Conservation (phyloP, 352 stramenopile genomes). For the Plasmopara halstedii region DNA sequence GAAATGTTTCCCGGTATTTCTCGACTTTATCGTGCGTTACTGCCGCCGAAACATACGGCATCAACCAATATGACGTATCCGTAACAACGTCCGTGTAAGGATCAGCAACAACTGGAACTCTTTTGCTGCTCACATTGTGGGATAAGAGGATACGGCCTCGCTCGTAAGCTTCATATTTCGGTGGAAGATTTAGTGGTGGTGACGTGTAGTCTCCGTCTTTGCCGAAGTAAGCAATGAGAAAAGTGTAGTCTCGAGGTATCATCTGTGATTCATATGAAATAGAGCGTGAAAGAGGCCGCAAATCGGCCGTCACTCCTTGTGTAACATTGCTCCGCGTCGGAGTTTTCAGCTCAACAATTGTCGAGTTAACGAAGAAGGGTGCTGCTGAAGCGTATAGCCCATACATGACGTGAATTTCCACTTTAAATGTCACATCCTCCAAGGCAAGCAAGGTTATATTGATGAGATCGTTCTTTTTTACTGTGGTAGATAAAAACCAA, state of each 20-base stretch:
- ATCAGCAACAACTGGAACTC: slow-evolving; percentile 77
- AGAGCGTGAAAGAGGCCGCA: slow-evolving; percentile 58
- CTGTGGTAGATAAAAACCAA: slow-evolving; percentile 85
- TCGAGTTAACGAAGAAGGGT: slow-evolving; percentile 90
- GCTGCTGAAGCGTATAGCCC: slow-evolving; percentile 82
- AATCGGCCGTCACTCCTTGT: slow-evolving; percentile 52
- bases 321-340: slow-evolving; percentile 68
- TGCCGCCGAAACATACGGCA: slow-evolving; percentile 60
- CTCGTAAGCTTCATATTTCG: slow-evolving; percentile 89
- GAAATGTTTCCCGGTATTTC: slow-evolving; percentile 95
- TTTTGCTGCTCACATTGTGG: slow-evolving; percentile 84
- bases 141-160: slow-evolving; percentile 89
- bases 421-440: slow-evolving; percentile 93
- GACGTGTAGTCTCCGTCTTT: slow-evolving; percentile 56
- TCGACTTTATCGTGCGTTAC: slow-evolving; percentile 83
- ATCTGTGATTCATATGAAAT: slow-evolving; percentile 83
- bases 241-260: slow-evolving; percentile 85
- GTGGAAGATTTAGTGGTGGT: slow-evolving; percentile 90
- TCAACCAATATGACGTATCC: slow-evolving; percentile 55
- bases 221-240: slow-evolving; percentile 80
- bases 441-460: slow-evolving; percentile 93
- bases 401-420: slow-evolving; percentile 95
- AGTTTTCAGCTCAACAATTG: slow-evolving; percentile 74
- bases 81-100: slow-evolving; percentile 44
- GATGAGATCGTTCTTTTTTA: slow-evolving; percentile 91